Conservation (phyloP, 352 stramenopile species). For the Phytophthora kernoviae region DNA sequence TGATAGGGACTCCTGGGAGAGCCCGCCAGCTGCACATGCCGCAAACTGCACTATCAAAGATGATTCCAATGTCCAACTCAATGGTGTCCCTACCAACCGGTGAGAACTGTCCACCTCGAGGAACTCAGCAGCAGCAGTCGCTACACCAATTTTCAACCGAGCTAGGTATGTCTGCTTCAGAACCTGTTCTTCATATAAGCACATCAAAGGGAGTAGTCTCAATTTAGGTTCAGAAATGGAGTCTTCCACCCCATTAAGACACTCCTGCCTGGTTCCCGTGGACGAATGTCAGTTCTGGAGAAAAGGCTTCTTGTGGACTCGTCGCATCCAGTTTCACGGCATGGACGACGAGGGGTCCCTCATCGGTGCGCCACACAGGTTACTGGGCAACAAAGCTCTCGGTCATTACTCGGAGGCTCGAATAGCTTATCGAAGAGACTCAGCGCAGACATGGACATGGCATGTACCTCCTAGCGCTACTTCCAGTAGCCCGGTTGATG, state of each 20-base stretch:
- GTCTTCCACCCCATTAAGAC: conserved; percentile 5
- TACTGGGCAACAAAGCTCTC: conserved; percentile 33
- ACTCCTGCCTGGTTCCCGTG: conserved; percentile 17
- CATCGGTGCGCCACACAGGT: conserved; percentile 38
- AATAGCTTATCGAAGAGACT: conserved; percentile 49
- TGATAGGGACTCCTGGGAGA: conserved; percentile 4
- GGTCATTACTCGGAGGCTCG: conserved; percentile 58
- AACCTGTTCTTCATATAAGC: conserved; percentile 8
- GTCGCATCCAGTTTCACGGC: conserved; percentile 12
- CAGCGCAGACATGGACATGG: conserved; percentile 67
- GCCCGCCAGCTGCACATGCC: neutral
- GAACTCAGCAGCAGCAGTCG: neutral
- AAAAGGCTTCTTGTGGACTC: conserved; percentile 17
- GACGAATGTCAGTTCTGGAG: conserved; percentile 22
- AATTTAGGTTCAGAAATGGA: neutral
- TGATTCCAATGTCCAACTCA: conserved; percentile 11
- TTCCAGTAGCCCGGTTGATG: conserved; percentile 18
- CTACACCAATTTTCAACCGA: neutral
- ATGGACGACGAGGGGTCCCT: conserved; percentile 32
- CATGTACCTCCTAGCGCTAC: conserved; percentile 14
- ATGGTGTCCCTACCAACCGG: conserved; percentile 4
- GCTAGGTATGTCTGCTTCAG: conserved; percentile 13
- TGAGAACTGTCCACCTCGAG: conserved; percentile 9
- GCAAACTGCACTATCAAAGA: conserved; percentile 25
- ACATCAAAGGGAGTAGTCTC: neutral